Conservation (phyloP, 2,329 filamentous ascomycete species). For the Fusarium sulawesiense region DNA sequence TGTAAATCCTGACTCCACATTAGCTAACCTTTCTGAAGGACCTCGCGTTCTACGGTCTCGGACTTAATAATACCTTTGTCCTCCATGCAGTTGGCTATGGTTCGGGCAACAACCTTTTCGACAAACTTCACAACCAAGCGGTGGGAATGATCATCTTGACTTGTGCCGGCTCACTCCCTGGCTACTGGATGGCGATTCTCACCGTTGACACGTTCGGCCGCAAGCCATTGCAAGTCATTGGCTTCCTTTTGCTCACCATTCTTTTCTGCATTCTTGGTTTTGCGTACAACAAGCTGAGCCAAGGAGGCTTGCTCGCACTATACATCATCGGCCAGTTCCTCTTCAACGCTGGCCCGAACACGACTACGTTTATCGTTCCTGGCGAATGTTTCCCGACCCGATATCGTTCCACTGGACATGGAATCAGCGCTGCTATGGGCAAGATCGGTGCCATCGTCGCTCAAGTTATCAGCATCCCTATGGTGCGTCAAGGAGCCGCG, state of each 20-base stretch:
- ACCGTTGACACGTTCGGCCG: slow-evolving; percentile 80
- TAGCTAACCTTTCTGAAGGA: slow-evolving; percentile 59
- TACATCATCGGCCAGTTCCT: slow-evolving; percentile 75
- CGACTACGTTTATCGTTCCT: slow-evolving; percentile 73
- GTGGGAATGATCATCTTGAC: slow-evolving; percentile 82
- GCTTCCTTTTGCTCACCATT: slow-evolving; percentile 70
- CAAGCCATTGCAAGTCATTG: slow-evolving; percentile 77
- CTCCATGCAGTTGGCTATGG: slow-evolving; percentile 79
- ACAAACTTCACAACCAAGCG: slow-evolving; percentile 76
- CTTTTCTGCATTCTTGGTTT: slow-evolving; percentile 74
- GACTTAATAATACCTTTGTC: slow-evolving; percentile 80
- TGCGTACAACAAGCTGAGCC: slow-evolving; percentile 61
- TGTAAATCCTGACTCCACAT: not conserved
- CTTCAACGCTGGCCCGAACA: slow-evolving; percentile 74
- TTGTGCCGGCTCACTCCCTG: slow-evolving; percentile 81
- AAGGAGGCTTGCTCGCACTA: slow-evolving; percentile 65
- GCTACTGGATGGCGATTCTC: slow-evolving; percentile 81
- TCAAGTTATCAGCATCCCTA: slow-evolving; percentile 72
- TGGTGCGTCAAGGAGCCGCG: slow-evolving; percentile 67
- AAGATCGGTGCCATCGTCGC: slow-evolving; percentile 77
- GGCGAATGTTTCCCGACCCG: slow-evolving; percentile 74
- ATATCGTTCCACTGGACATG: slow-evolving; percentile 72
- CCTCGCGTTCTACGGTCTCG: slow-evolving; percentile 74
- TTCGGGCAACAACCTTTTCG: slow-evolving; percentile 71
- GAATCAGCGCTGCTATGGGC: slow-evolving; percentile 73